Conservation (phyloP, 306 rosid species). For the Arachis stenosperma region DNA sequence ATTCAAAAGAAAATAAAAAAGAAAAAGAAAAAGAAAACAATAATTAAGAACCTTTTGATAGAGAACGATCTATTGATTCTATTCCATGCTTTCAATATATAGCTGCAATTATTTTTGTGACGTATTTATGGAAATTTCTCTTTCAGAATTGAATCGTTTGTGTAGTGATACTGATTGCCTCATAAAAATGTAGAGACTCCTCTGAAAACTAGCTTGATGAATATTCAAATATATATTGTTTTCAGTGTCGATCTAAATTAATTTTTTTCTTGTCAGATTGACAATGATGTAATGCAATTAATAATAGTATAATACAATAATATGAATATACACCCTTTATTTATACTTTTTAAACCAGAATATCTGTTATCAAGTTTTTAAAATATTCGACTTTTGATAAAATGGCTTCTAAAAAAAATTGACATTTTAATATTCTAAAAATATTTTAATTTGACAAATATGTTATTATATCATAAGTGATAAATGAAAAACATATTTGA, state of each 20-base stretch:
- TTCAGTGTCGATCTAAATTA: neutral
- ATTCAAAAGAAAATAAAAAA: neutral
- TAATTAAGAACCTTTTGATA: conserved; percentile 2
- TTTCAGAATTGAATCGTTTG: neutral
- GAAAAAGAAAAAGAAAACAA: neutral
- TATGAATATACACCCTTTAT: too few relatives aligned
- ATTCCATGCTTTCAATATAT: neutral
- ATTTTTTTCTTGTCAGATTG: neutral
- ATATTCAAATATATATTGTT: neutral
- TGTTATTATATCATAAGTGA: too few relatives aligned
- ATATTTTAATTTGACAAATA: too few relatives aligned
- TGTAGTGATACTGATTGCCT: neutral
- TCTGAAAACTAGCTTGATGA: neutral
- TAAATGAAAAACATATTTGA: too few relatives aligned
- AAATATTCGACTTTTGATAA: too few relatives aligned
- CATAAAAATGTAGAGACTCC: neutral
- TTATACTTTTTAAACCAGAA: too few relatives aligned
- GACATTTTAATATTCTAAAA: too few relatives aligned
- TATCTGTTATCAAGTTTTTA: too few relatives aligned
- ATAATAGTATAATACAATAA: too few relatives aligned
- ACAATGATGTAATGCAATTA: neutral
- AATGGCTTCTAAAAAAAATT: too few relatives aligned
- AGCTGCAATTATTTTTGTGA: neutral
- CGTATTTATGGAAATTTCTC: neutral
- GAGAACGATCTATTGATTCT: neutral